Base-by-base conservation (phyloP, 768 basidiomycete genomes). In the Leccinum subtestaceum region DNA sequence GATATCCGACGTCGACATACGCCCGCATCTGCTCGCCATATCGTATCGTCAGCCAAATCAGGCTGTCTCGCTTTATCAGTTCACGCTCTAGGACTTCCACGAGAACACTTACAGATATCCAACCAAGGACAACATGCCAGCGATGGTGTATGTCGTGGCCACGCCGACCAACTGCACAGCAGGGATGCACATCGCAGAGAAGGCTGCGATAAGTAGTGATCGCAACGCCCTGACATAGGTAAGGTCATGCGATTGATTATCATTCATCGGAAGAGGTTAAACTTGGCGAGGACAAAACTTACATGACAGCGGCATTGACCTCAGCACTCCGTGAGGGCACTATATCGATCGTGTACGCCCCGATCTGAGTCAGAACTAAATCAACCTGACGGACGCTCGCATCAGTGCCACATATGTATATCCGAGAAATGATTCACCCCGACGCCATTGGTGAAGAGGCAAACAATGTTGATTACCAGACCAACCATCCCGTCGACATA, bases 281-380 rank as follows among this genome's bases (percentile, higher is more conserved):
- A 76, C 82, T 32, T 19, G 17, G 40, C 40, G 5, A 43, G n/a
- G 40, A 43, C n/a, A 19, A 19, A 19, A 43, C 40, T 19, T 55
- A 87, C 88, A 71, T 73, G 54, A 74, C 75, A 0, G 82, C 86
- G 5, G 85, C 87, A 69, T 80, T 77, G 13, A 78, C 76, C 64
- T 89, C 87, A 2, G 87, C 84, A 61, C 87, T 88, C 23, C 78
- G 77, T 19, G 75, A 67, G 32, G 83, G 86, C 70, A 89, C 61
- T 12, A 88, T 70, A 59, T 89, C 88, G 4, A 88, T 80, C 25
- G 73, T 70, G 61, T 88, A 88, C 5, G 87, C 77, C 10, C 81
- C 76, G 15, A 75, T 74, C 0, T 87, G 86, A 9, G 80, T 78
- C 40, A 88, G 72, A 9, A 82, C 79, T 52, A 83, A 65, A 62